Evolutionary conservation across 352 stramenopile species (phyloP), one percentile per base, ranked within the genome.

Genomic region (Globisporangium cylindrosporum): DNA sequence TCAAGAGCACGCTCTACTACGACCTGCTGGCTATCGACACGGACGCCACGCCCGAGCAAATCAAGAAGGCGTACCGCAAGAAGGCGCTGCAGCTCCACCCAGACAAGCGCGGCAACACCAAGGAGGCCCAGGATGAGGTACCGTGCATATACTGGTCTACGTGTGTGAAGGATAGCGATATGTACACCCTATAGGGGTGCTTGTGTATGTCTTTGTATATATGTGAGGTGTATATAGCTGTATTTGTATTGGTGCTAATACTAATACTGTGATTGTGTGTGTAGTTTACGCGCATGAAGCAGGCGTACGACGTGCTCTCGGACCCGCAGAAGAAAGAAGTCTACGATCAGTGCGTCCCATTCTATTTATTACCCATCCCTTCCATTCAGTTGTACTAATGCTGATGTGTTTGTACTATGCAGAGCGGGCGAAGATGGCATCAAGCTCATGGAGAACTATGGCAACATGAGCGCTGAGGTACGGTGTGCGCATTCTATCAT

Each of bases 1-100:
- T 92, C 51, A 71, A 80, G 54, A 89, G 78, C 62, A 90, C 75
- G 67, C 76, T 78, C 64, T 93, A 94, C 71, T 97, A 96, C 64
- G 84, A 94, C 34, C 80, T 95, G 32, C 86, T 97, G 74, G 88
- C 83, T 65, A 84, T 95, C 57, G 74, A 79, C 48, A 22, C 83
- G 5, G 83, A 92, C 64, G 88, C 86, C 20, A 92, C 86, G 59
- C 75, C 81, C 36, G 88, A 94, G 73, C 68, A 90, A 69, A 94
- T 98, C 62, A 97, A 97, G 74, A 97, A 97, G 72, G 92, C 93
- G 15, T 98, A 98, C 71, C 78, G 87, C 49, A 87, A 86, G 67
- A 91, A 93, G 73, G 94, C 94, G 61, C 77, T 98, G 46, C 94
- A 97, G 73, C 90, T 97, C 48, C 94, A 98, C 64, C 94, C 94